Base-by-base conservation (phyloP, 164 flowering plant genomes). In the Tetracentron sinense region DNA sequence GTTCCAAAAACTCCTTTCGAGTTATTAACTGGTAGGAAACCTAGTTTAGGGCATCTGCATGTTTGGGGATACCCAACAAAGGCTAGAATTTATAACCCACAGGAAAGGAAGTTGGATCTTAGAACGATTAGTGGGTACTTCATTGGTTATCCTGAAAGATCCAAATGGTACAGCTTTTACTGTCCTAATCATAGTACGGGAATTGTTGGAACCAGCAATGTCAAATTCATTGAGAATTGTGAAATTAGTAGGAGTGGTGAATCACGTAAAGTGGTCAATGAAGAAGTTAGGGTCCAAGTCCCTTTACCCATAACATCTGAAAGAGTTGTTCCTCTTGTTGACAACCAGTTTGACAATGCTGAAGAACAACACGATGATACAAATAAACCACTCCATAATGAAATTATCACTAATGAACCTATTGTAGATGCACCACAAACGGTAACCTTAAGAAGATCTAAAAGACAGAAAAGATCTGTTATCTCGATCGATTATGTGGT, bases 401-500 rank as follows among this genome's bases (percentile, higher is more conserved):
- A 26, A 22, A 38, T 16, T 16, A 38, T 8, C 14, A 38, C 8
- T 38, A 1, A 12, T 3, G 1, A 38, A 38, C 6, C 4, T 33
- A 38, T 8, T 38, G 44, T 38, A 8, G 5, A 3, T 1, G 44
- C 8, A 8, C 14, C 44, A 38, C n/a, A n/a, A n/a, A n/a, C n/a
- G 19, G 23, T 1, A 61, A 49, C 42, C 48, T 6, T 7, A 16
- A 1, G 27, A 14, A 26, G 64, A 49, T 10, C 28, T 19, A 12
- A 21, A 19, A 51, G 54, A n/a, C n/a, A 23, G 28, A 1, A 2
- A 56, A 54, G 51, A 28, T 28, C n/a, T n/a, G n/a, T n/a, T n/a
- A n/a, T n/a, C n/a, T n/a, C n/a, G n/a, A n/a, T n/a, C n/a, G 55
- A 64, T 26, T 56, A 28, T 42, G 20, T 64, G 12, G n/a, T 48